These are phyloP conservation scores for Penicillium expansum DNA, from an alignment of 2,329 filamentous ascomycete species.

Conservation along the genomic window DNA sequence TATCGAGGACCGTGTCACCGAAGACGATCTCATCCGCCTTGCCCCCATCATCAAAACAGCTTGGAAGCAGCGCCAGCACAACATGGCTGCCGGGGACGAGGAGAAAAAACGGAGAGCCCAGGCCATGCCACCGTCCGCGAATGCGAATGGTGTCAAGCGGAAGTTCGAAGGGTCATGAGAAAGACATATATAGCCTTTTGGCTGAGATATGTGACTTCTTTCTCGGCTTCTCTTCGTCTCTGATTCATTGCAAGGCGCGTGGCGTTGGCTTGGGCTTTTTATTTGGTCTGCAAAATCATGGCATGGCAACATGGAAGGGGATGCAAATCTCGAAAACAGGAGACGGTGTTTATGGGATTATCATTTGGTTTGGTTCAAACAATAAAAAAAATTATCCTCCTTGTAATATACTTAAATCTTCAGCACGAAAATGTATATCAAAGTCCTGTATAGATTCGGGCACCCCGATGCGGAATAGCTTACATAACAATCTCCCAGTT, in stretches of 20 bases:
- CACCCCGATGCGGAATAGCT: conserved; percentile 3
- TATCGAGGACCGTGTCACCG: conserved; percentile 79
- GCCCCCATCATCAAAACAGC: conserved; percentile 71
- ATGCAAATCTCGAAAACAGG: not conserved
- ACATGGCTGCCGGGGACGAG: conserved; percentile 24
- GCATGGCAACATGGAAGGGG: conserved; percentile 4
- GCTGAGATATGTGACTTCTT: not conserved
- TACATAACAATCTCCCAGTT: conserved; percentile 5
- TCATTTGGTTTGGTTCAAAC: not conserved
- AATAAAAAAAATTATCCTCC: not conserved
- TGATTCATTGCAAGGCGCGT: conserved; percentile 10
- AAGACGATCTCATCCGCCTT: conserved; percentile 71
- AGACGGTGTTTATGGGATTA: not conserved
- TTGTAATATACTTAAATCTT: not conserved
- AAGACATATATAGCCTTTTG: not conserved
- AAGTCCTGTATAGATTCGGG: not conserved
- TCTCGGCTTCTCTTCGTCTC: conserved; percentile 2
- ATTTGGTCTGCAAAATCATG: conserved; percentile 3
- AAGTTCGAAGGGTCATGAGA: conserved; percentile 40
- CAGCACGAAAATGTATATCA: not conserved
- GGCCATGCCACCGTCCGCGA: conserved; percentile 18
- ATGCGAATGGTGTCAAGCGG: conserved; percentile 41
- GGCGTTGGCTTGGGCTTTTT: conserved; percentile 7
- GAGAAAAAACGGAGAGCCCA: conserved; percentile 28
- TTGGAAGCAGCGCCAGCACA: conserved; percentile 68